These are phyloP conservation scores for Metschnikowia hibisci DNA, from an alignment of 805 yeast species.

Conservation along the genomic window DNA sequence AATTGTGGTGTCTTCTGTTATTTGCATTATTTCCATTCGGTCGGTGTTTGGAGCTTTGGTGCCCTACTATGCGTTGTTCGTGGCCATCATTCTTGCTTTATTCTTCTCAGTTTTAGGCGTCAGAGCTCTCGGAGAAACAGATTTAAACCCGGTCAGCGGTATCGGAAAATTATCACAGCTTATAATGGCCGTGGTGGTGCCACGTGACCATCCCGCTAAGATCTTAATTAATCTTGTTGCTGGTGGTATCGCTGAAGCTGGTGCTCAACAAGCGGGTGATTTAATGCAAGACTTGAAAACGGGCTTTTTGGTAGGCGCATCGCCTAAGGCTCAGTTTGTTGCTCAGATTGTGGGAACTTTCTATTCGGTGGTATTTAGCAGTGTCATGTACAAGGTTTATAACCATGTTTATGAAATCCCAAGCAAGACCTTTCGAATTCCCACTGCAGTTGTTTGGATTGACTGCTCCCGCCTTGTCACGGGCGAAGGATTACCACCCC, in stretches of 20 bases:
- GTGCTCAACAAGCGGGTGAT: conserved; percentile 99
- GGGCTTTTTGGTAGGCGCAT: conserved; percentile 86
- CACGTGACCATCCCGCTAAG: conserved; percentile 70
- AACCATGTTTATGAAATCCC: conserved; percentile 83
- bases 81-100: conserved; percentile 72
- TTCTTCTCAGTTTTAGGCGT: conserved; percentile 83
- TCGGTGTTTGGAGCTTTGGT: conserved; percentile 66
- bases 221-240: conserved; percentile 84
- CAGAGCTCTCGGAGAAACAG: conserved; percentile 94
- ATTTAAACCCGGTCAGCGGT: conserved; percentile 93
- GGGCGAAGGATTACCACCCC: conserved; percentile 85
- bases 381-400: conserved; percentile 79
- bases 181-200: conserved; percentile 77
- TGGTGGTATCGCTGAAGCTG: conserved; percentile 97
- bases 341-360: conserved; percentile 88
- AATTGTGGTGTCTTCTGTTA: conserved; percentile 55
- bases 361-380: conserved; percentile 77
- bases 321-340: conserved; percentile 84
- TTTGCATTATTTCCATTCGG: conserved; percentile 64
- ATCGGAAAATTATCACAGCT: conserved; percentile 92
- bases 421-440: conserved; percentile 73
- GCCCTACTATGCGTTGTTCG: conserved; percentile 64
- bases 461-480: conserved; percentile 92
- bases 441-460: conserved; percentile 95
- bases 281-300: conserved; percentile 96